Evolutionary conservation across 148 eudicot genomes (phyloP).

Genomic region (Diospyros lotus): DNA sequence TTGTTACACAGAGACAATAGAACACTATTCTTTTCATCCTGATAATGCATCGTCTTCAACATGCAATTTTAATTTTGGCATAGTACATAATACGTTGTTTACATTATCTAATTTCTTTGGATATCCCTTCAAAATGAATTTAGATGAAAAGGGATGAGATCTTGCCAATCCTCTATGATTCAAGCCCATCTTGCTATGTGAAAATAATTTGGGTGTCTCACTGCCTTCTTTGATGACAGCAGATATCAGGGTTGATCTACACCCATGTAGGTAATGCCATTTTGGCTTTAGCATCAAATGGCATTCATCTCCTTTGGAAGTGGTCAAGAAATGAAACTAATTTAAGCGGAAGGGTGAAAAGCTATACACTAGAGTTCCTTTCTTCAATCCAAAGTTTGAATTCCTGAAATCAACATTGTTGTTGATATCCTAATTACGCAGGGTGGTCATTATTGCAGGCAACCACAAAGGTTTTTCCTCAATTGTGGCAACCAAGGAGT

Average conservation of each 20-base stretch:
- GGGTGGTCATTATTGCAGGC: constrained; percentile 22
- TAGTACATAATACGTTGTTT: not conserved
- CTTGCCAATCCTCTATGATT: not conserved
- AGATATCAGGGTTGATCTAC: constrained; percentile 47
- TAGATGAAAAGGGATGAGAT: not conserved
- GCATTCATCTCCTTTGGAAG: constrained; percentile 45
- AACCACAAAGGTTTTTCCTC: constrained; percentile 36
- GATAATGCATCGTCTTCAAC: not conserved
- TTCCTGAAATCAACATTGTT: not conserved
- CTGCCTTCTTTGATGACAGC: constrained; percentile 10
- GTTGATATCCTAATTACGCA: not conserved
- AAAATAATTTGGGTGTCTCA: not conserved
- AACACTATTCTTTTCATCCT: not conserved
- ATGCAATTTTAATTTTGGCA: not conserved
- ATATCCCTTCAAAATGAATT: not conserved
- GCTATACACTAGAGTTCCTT: not conserved
- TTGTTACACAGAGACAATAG: not conserved
- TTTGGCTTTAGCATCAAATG: constrained; percentile 49
- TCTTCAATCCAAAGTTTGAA: not conserved
- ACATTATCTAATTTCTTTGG: not conserved
- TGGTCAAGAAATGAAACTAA: constrained; percentile 36
- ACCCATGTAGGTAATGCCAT: constrained; percentile 46
- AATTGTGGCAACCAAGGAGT: constrained; percentile 44
- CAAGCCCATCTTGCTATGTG: not conserved
- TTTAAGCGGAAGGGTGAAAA: constrained; percentile 31